Base-by-base conservation (phyloP, 2,329 filamentous ascomycete genomes). In the Cladosporium sp. region DNA sequence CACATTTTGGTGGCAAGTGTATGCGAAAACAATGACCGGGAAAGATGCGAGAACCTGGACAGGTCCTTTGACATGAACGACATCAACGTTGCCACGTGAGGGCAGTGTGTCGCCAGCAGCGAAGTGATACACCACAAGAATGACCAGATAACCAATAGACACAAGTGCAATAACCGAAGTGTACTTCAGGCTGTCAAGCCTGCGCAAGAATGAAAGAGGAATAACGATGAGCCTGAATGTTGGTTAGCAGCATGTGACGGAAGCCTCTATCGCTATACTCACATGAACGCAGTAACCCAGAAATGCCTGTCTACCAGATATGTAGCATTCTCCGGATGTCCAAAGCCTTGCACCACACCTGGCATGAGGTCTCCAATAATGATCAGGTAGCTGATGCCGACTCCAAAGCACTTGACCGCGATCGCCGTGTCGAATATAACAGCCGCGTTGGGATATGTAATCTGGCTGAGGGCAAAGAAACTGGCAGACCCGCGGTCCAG, bases 301-400 rank as follows among this genome's bases (percentile, higher is more conserved):
- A 99, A 99, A 71, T 94, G 88, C 51, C 94, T 84, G 70, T 97
- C 91, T 42, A 93, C 81, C 62, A 97, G 76, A 68, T 93, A 97
- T 44, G 88, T 77, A 2, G 83, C 80, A 17, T 80, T 83, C 19
- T 83, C 82, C 50, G 79, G 77, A 48, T 83, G 80, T 60, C 85
- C 83, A 73, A 99, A 93, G 4, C 92, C 94, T 60, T 85, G 77
- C 22, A 94, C 86, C 9, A 99, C 94, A 37, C 91, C 93, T 0
- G 94, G 94, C 94, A 99, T 99, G 61, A 99, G 78, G 72, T 99
- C 94, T 51, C 94, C 94, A 65, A 99, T 97, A 68, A 99, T 97
- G 69, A 99, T 99, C 67, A 99, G 83, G 75, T 99, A 99, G 66
- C 91, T 97, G 59, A 97, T 90, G 20, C 90, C 94, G 9, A 99